Evolutionary conservation across 768 basidiomycete species (phyloP).

Genomic region (Chiua virens): DNA sequence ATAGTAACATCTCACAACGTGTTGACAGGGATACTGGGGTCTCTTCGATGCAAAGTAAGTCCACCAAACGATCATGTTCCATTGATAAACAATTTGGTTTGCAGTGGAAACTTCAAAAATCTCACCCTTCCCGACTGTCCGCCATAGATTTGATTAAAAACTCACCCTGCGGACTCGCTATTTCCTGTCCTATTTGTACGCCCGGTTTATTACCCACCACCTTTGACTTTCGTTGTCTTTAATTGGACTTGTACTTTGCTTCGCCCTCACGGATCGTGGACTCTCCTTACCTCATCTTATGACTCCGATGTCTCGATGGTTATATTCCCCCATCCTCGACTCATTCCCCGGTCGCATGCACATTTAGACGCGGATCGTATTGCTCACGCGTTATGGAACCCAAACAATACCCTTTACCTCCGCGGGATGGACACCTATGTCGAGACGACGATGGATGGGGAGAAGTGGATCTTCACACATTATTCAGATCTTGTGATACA

Average conservation of each 20-base stretch:
- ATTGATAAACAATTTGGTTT: slow-evolving; percentile 16
- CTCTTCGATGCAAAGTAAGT: slow-evolving; percentile 59
- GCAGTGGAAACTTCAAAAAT: slow-evolving; percentile 69
- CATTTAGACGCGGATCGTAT: background rate
- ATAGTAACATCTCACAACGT: slow-evolving; percentile 5
- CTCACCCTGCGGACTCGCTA: background rate
- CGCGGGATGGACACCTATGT: background rate
- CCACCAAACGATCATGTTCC: background rate
- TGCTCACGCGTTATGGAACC: background rate
- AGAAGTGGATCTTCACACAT: slow-evolving; percentile 1
- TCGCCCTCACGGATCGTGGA: slow-evolving; percentile 2
- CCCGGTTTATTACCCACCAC: background rate
- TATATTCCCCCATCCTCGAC: background rate
- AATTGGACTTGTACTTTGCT: slow-evolving; percentile 21
- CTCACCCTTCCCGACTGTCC: slow-evolving; percentile 65
- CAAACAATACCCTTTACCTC: background rate
- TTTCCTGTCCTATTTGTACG: slow-evolving; percentile 8
- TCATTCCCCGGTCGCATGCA: background rate
- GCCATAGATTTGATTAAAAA: background rate
- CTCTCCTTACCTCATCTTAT: background rate
- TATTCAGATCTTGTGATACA: slow-evolving; percentile 7
- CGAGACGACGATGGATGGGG: slow-evolving; percentile 2
- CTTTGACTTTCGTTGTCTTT: slow-evolving; percentile 13
- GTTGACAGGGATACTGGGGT: slow-evolving; percentile 57
- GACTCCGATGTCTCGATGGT: background rate